Evolutionary conservation across 495 filamentous ascomycete genomes (phyloP), one percentile per base, ranked within the genome.

Genomic region (Penicillium silybi): DNA sequence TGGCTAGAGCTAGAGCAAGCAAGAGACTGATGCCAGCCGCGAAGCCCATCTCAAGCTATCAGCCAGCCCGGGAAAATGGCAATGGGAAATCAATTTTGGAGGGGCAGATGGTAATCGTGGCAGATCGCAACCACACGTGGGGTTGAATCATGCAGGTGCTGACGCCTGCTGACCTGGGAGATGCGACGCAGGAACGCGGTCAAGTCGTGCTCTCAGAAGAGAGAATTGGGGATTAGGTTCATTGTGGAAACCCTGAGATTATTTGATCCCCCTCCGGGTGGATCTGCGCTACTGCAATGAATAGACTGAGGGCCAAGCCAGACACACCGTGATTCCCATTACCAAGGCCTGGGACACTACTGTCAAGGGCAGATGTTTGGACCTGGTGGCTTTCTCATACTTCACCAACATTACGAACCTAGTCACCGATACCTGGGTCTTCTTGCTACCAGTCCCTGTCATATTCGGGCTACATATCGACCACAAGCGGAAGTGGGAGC

Each of bases 341-440:
- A 10, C 26, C 1, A 29, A 29, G 11, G 26, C 26, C 26, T 29
- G 26, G 26, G 26, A 29, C 7, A 6, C 26, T 6, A 29, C 7
- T 9, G 26, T 29, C 7, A 29, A 29, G 26, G 26, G 26, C 7
- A 6, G 5, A 4, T 73, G 70, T 46, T 52, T 70, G 35, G 45
- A 73, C 39, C 55, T 66, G 25, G 61, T 65, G 18, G 50, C 48
- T 1, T 58, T 58, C 22, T 29, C 63, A 50, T 72, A 69, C 51
- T 67, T 64, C 44, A 74, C 66, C 16, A 70, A 67, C 44, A 66
- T 68, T 29, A 62, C 61, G 0, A 72, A 74, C 46, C 51, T 72
- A 6, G 39, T 65, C 10, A 63, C 59, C 6, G 69, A 72, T 41
- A 41, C 72, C 15, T 70, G 69, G 62, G 66, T 74, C 11, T 69